Percentiles rank a stretch among this genome's conserved stretches.
Evolutionary conservation across 2,329 filamentous ascomycete species (phyloP).

Genomic region (Alternaria sp.): DNA sequence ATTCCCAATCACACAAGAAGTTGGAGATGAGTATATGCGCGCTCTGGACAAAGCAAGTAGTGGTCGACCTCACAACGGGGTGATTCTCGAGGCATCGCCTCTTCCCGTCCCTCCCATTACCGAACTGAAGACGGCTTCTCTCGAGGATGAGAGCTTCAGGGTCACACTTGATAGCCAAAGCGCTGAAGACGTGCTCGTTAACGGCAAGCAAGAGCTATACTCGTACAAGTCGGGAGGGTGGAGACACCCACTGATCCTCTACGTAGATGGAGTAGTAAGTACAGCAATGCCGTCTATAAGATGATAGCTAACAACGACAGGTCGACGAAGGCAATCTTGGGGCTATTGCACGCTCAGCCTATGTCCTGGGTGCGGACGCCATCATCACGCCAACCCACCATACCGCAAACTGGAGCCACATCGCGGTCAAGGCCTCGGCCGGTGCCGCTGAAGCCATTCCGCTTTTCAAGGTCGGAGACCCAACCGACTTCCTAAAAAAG

Average conservation of each 20-base stretch:
- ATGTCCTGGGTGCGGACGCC: conserved; percentile 88
- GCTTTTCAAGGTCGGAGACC: conserved; percentile 72
- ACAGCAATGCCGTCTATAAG: background rate
- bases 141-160: conserved; percentile 42
- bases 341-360: conserved; percentile 84
- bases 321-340: conserved; percentile 90
- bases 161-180: conserved; percentile 68
- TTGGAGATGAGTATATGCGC: conserved; percentile 67
- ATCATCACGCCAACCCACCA: conserved; percentile 75
- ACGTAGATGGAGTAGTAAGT: conserved; percentile 71
- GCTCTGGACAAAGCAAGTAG: conserved; percentile 83
- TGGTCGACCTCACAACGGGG: conserved; percentile 87
- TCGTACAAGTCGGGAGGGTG: conserved; percentile 50
- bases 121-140: conserved; percentile 60
- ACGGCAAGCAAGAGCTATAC: conserved; percentile 67
- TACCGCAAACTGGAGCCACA: conserved; percentile 74
- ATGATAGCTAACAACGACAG: conserved; percentile 34
- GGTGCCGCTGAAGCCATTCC: conserved; percentile 84
- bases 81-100: conserved; percentile 84
- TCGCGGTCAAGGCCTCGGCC: conserved; percentile 84
- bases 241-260: conserved; percentile 72
- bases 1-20: conserved; percentile 50
- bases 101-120: conserved; percentile 74
- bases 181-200: conserved; percentile 74
- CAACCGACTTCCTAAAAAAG: conserved; percentile 71